phyloP scores from a whole-genome alignment of 2,329 filamentous ascomycete species.

The Ceratocystis colombiana region DNA sequence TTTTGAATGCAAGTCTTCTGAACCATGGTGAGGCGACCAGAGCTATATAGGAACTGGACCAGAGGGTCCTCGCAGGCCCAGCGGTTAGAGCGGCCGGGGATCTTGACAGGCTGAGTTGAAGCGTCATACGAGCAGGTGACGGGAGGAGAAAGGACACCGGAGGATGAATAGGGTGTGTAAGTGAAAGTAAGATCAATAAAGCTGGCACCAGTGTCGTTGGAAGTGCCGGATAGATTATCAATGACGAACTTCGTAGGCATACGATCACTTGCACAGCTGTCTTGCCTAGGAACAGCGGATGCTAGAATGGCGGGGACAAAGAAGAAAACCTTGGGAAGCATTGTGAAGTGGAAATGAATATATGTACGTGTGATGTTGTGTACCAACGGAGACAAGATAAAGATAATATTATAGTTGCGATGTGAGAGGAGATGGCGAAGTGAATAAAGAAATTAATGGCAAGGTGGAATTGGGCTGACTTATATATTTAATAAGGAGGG shows the following conservation, averaged over 20 bases:
- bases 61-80: conserved; percentile 37
- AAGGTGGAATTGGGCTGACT: too few relatives aligned
- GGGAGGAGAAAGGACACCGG: conserved; percentile 33
- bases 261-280: conserved; percentile 29
- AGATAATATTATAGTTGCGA: neutral
- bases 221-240: conserved; percentile 33
- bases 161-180: conserved; percentile 29
- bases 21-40: conserved; percentile 34
- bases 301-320: conserved; percentile 25
- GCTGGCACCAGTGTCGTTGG: conserved; percentile 32
- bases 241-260: conserved; percentile 36
- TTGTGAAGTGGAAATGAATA: neutral
- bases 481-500: too few relatives aligned
- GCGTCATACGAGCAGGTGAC: conserved; percentile 39
- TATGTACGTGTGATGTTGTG: too few relatives aligned
- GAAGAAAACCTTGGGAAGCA: conserved; percentile 25
- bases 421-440: neutral
- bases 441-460: neutral
- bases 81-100: conserved; percentile 31
- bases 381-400: neutral
- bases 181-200: conserved; percentile 36
- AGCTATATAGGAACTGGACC: conserved; percentile 39
- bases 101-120: conserved; percentile 34
- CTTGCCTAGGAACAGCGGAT: conserved; percentile 21
- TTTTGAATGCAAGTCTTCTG: conserved; percentile 37